Conservation (phyloP, 2,329 filamentous ascomycete species). For the Fusarium decemcellulare region DNA sequence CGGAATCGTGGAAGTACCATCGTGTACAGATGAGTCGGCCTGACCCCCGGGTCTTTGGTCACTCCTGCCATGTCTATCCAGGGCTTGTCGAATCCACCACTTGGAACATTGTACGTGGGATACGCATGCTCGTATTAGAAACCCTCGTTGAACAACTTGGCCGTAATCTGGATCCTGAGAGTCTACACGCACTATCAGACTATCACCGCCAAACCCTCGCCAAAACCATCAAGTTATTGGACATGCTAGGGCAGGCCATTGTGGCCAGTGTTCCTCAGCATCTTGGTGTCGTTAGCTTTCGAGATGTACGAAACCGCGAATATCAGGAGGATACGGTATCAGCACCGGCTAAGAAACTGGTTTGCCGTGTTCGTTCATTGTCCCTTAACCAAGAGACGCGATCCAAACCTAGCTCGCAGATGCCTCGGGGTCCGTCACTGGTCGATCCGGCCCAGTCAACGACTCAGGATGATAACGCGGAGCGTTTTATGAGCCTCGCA, state of each 20-base stretch:
- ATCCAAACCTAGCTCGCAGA: slow-evolving; percentile 35
- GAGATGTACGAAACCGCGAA: slow-evolving; percentile 49
- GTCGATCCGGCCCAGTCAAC: slow-evolving; percentile 57
- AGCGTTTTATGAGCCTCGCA: slow-evolving; percentile 63
- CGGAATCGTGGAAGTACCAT: slow-evolving; percentile 59
- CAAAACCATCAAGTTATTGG: slow-evolving; percentile 55
- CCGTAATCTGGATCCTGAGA: slow-evolving; percentile 16
- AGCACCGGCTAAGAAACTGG: slow-evolving; percentile 48
- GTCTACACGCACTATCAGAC: slow-evolving; percentile 46
- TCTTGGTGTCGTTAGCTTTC: slow-evolving; percentile 62
- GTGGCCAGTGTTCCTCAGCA: slow-evolving; percentile 65
- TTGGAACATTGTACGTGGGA: slow-evolving; percentile 64
- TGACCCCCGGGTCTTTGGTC: slow-evolving; percentile 59
- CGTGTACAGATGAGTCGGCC: slow-evolving; percentile 55
- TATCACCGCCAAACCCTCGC: slow-evolving; percentile 54
- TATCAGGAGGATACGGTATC: slow-evolving; percentile 38
- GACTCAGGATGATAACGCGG: slow-evolving; percentile 54
- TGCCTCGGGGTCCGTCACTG: slow-evolving; percentile 51
- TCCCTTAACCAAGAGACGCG: slow-evolving; percentile 29
- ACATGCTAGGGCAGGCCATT: slow-evolving; percentile 58
- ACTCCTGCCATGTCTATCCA: slow-evolving; percentile 61
- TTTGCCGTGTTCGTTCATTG: slow-evolving; percentile 49
- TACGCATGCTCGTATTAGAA: slow-evolving; percentile 63
- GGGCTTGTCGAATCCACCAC: slow-evolving; percentile 61
- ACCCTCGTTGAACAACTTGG: slow-evolving; percentile 61